These are phyloP conservation scores for Cladosporium sp. DNA, from an alignment of 2,329 filamentous ascomycete genomes.

Conservation along the genomic window DNA sequence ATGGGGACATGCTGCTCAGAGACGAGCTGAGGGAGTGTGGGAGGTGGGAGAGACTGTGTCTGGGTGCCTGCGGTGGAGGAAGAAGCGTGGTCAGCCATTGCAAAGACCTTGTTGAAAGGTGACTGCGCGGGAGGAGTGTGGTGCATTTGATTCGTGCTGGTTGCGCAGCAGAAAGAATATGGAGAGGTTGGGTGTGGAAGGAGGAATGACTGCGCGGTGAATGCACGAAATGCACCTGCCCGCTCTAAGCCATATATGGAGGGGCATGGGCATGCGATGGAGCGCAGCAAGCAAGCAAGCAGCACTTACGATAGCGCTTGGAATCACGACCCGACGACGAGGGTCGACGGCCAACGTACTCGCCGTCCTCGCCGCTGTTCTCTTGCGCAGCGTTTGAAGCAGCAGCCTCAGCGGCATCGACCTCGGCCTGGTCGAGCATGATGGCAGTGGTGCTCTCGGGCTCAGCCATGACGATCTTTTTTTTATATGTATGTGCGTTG, in stretches of 20 bases:
- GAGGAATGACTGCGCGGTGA: conserved; percentile 14
- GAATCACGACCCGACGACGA: conserved; percentile 36
- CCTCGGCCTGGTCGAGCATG: conserved; percentile 29
- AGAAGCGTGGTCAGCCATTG: conserved; percentile 35
- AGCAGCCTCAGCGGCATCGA: conserved; percentile 29
- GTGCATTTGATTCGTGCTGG: conserved; percentile 22
- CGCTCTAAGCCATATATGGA: conserved; percentile 11
- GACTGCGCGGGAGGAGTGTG: conserved; percentile 22
- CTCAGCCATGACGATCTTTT: conserved; percentile 10
- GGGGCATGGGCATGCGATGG: conserved; percentile 5
- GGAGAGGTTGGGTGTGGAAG: conserved; percentile 8
- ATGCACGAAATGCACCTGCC: conserved; percentile 18
- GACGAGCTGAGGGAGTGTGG: conserved; percentile 84
- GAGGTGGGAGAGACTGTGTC: conserved; percentile 92
- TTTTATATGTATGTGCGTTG: background rate
- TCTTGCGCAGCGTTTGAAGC: conserved; percentile 24
- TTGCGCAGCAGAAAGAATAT: conserved; percentile 21
- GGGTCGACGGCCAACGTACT: conserved; percentile 35
- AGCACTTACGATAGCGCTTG: conserved; percentile 37
- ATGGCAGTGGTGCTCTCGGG: conserved; percentile 19
- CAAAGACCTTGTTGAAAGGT: conserved; percentile 40
- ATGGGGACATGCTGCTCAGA: conserved; percentile 91
- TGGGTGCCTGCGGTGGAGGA: conserved; percentile 33
- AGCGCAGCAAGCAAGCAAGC: background rate
- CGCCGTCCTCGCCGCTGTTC: conserved; percentile 29